Base-by-base conservation (phyloP, 768 basidiomycete genomes). In the Lactarius quietus region DNA sequence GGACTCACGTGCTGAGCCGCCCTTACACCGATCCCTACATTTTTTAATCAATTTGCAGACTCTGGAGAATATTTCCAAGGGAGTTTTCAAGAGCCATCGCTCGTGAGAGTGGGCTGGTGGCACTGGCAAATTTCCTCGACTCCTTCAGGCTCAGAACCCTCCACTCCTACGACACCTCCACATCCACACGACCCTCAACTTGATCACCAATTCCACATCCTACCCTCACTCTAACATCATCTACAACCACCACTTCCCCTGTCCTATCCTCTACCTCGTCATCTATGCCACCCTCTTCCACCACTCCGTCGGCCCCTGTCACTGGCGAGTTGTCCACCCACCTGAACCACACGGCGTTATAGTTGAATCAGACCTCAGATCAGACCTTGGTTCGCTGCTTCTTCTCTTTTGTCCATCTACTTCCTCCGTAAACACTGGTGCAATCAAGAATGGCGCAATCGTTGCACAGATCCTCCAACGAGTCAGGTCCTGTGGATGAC, bases 401-500 rank as follows among this genome's bases (percentile, higher is more conserved):
- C 57, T 71, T 6, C 64, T 71, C 43, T 59, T 61, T 6, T 54
- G 6, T 1, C 65, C 41, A 68, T 68, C 39, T 61, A 28, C 39
- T 63, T 80, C 78, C 63, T 70, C 73, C 58, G 74, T 81, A 43
- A 74, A 84, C 31, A 74, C 75, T 14, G 73, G 76, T 17, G 81
- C 76, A 26, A 15, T 33, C 55, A 57, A 62, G 10, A 12, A 3
- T 33, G 7, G 10, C 26, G 38, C n/a, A 14, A 6, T 35, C 38
- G 20, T 33, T 61, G 8, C 9, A 26, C 33, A 1, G 65, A 61
- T 8, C 28, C 43, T n/a, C 57, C 66, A 29, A 43, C 20, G 31
- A 38, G 64, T 23, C 60, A 62, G 45, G 66, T 68, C 28, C 58
- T 70, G 54, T 70, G 69, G 69, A 68, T 68, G 67, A 31, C 17